Evolutionary conservation across 2,329 filamentous ascomycete genomes (phyloP).

Genomic region (Chalaropsis ovoidea): DNA sequence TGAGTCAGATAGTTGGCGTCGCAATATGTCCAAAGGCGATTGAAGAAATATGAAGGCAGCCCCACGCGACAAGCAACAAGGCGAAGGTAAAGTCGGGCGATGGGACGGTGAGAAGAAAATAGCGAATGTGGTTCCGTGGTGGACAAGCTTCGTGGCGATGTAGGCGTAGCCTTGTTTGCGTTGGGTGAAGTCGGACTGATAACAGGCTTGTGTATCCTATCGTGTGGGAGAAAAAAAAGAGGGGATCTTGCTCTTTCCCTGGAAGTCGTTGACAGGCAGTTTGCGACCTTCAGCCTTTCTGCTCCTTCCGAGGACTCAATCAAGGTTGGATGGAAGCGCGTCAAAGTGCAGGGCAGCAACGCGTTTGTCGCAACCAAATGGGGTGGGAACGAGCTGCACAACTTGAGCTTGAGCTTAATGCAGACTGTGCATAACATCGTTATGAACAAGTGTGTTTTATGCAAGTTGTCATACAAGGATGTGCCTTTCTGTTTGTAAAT

Average conservation of each 20-base stretch:
- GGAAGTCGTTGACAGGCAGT: not conserved
- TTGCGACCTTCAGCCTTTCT: slow-evolving; percentile 21
- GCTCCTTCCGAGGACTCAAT: slow-evolving; percentile 13
- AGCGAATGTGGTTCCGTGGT: not conserved
- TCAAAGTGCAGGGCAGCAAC: slow-evolving; percentile 15
- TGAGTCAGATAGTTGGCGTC: slow-evolving; percentile 5
- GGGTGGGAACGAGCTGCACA: not conserved
- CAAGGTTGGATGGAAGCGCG: slow-evolving; percentile 17
- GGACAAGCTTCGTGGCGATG: not conserved
- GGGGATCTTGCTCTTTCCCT: not conserved
- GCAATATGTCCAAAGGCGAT: not conserved
- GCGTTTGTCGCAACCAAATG: slow-evolving; percentile 17
- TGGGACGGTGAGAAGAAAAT: not conserved
- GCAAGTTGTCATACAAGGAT: not conserved
- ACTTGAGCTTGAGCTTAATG: not conserved
- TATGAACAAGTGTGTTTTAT: too few relatives aligned
- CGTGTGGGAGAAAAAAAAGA: not conserved
- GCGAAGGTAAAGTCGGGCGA: not conserved
- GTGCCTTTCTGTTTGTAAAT: not conserved
- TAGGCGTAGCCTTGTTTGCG: not conserved
- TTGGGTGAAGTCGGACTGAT: not conserved
- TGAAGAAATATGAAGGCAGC: not conserved
- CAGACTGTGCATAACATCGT: not conserved
- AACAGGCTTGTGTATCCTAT: not conserved
- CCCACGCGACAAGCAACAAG: not conserved